Percentiles rank a stretch among this genome's conserved stretches.
phyloP scores from a whole-genome alignment of 345 rosid species.

The Dimocarpus longan region DNA sequence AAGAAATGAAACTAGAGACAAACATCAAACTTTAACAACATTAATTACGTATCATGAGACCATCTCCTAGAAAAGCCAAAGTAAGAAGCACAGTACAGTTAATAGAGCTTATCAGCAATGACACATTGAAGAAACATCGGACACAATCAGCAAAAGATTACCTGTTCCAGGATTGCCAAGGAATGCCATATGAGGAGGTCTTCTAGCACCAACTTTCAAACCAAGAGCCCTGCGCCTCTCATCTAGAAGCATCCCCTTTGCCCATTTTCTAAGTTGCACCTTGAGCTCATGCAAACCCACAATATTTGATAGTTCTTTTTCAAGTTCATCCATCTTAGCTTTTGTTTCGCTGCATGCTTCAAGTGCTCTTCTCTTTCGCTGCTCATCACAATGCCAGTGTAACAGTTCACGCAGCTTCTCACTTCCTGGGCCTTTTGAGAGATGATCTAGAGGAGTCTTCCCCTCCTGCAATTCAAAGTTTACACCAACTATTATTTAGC shows the following conservation, averaged over 20 bases:
- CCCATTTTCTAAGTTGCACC: constrained; percentile 93
- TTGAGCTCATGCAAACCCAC: constrained; percentile 87
- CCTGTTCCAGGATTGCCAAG: constrained; percentile 99
- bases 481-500: constrained; percentile 4
- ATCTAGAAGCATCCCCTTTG: constrained; percentile 98
- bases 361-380: constrained; percentile 76
- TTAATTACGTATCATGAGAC: background rate
- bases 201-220: constrained; percentile 75
- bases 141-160: constrained; percentile 22
- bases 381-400: constrained; percentile 67
- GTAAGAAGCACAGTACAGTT: background rate
- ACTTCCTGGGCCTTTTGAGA: constrained; percentile 79
- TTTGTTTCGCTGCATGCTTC: constrained; percentile 77
- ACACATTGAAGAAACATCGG: background rate
- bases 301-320: constrained; percentile 65
- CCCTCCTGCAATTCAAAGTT: constrained; percentile 64
- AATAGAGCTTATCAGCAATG: background rate
- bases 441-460: constrained; percentile 88
- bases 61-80: background rate
- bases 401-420: constrained; percentile 63
- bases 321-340: constrained; percentile 92
- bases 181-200: constrained; percentile 98
- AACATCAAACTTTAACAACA: background rate
- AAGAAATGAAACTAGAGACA: background rate
- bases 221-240: constrained; percentile 94